These are phyloP conservation scores for Botrytis pseudocinerea DNA, from an alignment of 2,329 filamentous ascomycete genomes.

Conservation along the genomic window DNA sequence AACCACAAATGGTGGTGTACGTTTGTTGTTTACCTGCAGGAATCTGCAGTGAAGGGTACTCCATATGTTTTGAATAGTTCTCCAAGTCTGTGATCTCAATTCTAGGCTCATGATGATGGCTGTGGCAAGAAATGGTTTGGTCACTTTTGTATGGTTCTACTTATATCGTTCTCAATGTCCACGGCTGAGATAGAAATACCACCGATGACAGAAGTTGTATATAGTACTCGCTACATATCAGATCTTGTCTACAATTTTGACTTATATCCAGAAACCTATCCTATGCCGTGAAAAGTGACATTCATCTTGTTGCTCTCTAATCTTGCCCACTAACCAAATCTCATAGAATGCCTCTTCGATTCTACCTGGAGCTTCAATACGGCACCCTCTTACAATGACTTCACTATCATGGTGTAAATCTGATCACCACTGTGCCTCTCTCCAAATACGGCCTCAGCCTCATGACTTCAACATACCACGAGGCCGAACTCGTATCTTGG, in stretches of 20 bases:
- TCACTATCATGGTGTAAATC: not conserved
- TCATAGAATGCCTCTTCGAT: fast-evolving
- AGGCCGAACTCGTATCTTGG: too few relatives aligned
- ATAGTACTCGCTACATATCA: not conserved
- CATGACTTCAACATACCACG: not conserved
- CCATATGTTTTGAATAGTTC: not conserved
- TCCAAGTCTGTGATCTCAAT: not conserved
- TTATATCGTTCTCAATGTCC: not conserved
- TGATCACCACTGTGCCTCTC: not conserved
- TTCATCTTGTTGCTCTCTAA: not conserved
- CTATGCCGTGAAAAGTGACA: not conserved
- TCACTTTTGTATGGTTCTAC: not conserved
- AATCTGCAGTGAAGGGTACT: too few relatives aligned
- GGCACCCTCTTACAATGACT: not conserved
- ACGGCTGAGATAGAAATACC: too few relatives aligned
- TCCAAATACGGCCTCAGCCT: not conserved
- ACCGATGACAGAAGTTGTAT: not conserved
- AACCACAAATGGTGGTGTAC: not conserved
- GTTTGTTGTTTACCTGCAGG: not conserved
- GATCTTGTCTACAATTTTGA: not conserved
- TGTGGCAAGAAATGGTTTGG: too few relatives aligned
- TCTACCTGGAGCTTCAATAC: not conserved
- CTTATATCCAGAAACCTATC: fast-evolving
- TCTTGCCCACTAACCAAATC: not conserved
- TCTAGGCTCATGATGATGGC: not conserved